A percentile compares a stretch with the other conserved stretches of the same genome.
Evolutionary conservation across 139 green algal genomes (phyloP).

Genomic region (Chlamydomonas applanata): DNA sequence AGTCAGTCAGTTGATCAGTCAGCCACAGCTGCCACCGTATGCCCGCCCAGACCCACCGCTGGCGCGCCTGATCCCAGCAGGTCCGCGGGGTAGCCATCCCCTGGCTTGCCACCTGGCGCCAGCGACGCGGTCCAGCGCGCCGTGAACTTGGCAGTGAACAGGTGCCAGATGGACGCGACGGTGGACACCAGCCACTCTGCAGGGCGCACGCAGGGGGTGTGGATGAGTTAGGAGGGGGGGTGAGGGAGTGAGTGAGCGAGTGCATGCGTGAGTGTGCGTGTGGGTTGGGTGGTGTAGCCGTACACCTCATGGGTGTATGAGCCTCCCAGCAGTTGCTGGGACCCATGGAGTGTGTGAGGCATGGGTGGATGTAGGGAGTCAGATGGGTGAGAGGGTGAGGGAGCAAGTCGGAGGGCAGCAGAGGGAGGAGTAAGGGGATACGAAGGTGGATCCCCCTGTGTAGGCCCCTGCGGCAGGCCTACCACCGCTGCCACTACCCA

Average conservation of each 20-base stretch:
- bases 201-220: neutral
- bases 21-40: neutral
- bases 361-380: neutral
- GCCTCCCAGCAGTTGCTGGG: neutral
- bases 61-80: conserved; percentile 43
- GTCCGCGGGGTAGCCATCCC: conserved; percentile 42
- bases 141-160: conserved; percentile 68
- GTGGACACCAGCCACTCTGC: conserved; percentile 60
- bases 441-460: too few relatives aligned
- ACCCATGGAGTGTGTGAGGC: neutral
- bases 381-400: neutral
- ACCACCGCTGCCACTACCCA: too few relatives aligned
- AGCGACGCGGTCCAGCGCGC: conserved; percentile 56
- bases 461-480: too few relatives aligned
- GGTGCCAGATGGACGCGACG: conserved; percentile 58
- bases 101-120: conserved; percentile 17
- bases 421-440: too few relatives aligned
- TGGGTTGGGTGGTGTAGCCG: too few relatives aligned
- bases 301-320: too few relatives aligned
- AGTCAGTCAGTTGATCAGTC: neutral
- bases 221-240: too few relatives aligned
- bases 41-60: neutral
- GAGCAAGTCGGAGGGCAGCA: too few relatives aligned
- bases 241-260: too few relatives aligned
- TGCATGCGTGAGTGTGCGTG: too few relatives aligned